These are phyloP conservation scores for Suhomyces sp. DNA, from an alignment of 805 yeast species.

Conservation along the genomic window DNA sequence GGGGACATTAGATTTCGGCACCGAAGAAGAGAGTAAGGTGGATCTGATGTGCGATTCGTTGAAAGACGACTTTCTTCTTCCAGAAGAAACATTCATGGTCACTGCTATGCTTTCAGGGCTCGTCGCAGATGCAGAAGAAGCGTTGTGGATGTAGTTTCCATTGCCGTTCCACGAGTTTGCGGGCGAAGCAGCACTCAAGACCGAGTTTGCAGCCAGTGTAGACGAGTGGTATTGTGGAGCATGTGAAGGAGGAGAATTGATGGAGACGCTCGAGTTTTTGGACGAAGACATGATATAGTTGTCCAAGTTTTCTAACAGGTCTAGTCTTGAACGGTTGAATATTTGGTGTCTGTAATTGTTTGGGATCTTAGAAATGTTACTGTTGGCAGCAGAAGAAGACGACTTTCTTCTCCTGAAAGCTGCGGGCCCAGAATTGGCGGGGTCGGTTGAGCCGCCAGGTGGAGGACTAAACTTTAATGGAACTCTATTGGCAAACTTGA, in stretches of 20 bases:
- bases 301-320: constrained; percentile 42
- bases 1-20: constrained; percentile 10
- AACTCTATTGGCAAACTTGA: constrained; percentile 42
- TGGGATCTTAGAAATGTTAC: constrained; percentile 15
- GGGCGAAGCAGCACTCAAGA: constrained; percentile 21
- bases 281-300: constrained; percentile 42
- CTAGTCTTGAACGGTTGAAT: constrained; percentile 38
- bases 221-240: constrained; percentile 6
- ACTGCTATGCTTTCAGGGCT: constrained; percentile 9
- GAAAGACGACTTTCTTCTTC: constrained; percentile 38
- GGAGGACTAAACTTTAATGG: constrained; percentile 40
- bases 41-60: constrained; percentile 44
- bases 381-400: constrained; percentile 21
- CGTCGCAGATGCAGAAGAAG: constrained; percentile 4
- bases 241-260: constrained; percentile 34
- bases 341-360: constrained; percentile 27
- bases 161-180: constrained; percentile 20
- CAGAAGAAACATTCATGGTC: constrained; percentile 2
- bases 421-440: constrained; percentile 4
- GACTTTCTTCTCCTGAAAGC: constrained; percentile 22
- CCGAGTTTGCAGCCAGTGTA: constrained; percentile 10
- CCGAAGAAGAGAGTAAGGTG: constrained; percentile 29
- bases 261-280: constrained; percentile 30
- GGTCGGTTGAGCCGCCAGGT: constrained; percentile 13
- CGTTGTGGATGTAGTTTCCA: constrained; percentile 11